Base-by-base conservation (phyloP, 1,139 yeast species). In the Debaryomyces sp. region DNA sequence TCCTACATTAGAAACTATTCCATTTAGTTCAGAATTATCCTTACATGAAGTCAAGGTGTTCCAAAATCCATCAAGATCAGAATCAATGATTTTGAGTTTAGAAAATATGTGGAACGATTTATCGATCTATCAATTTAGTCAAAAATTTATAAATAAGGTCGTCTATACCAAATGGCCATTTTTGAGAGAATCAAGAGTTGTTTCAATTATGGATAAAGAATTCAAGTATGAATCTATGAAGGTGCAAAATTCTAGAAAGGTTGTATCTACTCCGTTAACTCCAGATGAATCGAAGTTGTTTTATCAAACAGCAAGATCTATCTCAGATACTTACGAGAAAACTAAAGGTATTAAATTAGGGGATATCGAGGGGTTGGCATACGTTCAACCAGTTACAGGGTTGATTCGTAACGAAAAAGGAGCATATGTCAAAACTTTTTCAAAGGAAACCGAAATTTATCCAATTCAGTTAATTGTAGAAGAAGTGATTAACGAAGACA, bases 131-230 rank as follows among this genome's bases (percentile, higher is more conserved):
- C 87, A 78, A 49, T 77, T 89, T 56, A 85, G 91, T 23, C 78
- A 81, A 50, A 76, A 82, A 56, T 80, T 78, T 51, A 61, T 86
- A 47, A 84, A 82, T 47, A 77, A 81, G 51, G 68, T 82, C 46
- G 87, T 88, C 7, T 91, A 85, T 63, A 81, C 89, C 15, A 84
- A 85, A 57, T 94, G 96, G 95, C 99, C 99, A 24, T 90, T 84
- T 63, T 73, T 94, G 56, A 80, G 85, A 55, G 98, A 94, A 67
- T 88, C 92, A 21, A 83, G 81, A 60, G 83, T 94, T 38, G 75
- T 84, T 13, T 78, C 81, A 36, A 81, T 94, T 6, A 68, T 77
- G 43, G 94, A 88, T 65, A 80, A 77, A 8, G 69, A 73, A 35
- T 67, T 67, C 56, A 75, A 73, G 43, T 67, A 80, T 60, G 85